These are phyloP conservation scores for Artemisia tridentata DNA, from an alignment of 129 eudicot species.

Conservation along the genomic window DNA sequence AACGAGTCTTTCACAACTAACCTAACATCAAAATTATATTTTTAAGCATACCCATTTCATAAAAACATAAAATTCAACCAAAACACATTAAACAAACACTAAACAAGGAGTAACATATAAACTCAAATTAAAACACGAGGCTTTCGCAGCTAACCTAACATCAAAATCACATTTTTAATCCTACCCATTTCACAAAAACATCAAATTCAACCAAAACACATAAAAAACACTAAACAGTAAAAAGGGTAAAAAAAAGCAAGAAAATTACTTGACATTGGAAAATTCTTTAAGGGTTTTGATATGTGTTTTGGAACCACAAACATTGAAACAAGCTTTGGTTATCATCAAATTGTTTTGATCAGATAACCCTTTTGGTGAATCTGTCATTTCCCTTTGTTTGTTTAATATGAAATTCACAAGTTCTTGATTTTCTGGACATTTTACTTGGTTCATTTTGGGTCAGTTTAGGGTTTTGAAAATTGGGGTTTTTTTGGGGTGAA, in stretches of 20 bases:
- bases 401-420: constrained; percentile 55
- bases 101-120: no score
- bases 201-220: background rate
- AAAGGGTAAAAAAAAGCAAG: background rate
- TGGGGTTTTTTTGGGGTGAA: background rate
- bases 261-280: constrained; percentile 60
- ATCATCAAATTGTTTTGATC: constrained; percentile 44
- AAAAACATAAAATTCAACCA: no score
- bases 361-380: constrained; percentile 56
- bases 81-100: no score
- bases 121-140: no score
- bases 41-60: no score
- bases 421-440: constrained; percentile 62
- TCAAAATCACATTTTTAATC: no score
- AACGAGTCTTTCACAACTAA: no score
- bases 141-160: no score
- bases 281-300: constrained; percentile 71
- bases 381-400: constrained; percentile 57
- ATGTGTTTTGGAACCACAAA: constrained; percentile 55
- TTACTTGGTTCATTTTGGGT: constrained; percentile 31
- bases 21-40: no score
- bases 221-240: background rate
- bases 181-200: background rate
- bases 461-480: constrained; percentile 30
- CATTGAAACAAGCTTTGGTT: constrained; percentile 49